Base-by-base conservation (phyloP, 2,329 filamentous ascomycete genomes). In the Stemphylium beticola region DNA sequence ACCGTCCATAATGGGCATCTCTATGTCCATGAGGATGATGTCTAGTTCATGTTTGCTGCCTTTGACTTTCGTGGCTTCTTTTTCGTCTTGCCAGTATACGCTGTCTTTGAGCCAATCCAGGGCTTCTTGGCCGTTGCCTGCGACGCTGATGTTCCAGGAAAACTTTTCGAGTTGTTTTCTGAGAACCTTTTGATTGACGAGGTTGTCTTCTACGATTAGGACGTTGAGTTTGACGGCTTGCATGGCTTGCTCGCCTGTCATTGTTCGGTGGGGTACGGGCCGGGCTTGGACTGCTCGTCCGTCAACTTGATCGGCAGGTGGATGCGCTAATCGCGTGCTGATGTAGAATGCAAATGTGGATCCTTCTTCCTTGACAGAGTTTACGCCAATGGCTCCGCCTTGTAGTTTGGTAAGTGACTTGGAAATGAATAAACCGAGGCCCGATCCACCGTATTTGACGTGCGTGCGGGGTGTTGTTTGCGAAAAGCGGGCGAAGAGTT, bases 281-380 rank as follows among this genome's bases (percentile, higher is more conserved):
- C 51, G 60, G 9, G 48, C 24, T 11, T 51, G 42, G 2, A 51
- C 29, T 10, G 46, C 24, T 8, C 34, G 49, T 7, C 45, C 46
- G 4, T 14, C 9, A 4, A 18, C 51, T 10, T 58, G 48, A 18
- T 53, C 39, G 39, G 45, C 33, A 9, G 64, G 60, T 36, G 55
- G 46, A 9, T 55, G 26, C 20, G 62, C 61, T 14, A 64, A 56
- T 7, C 71, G 60, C 1, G 62, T 62, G 32, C 63, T 64, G 64
- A 78, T 68, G 62, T 75, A 79, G 62, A 79, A 79, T 0, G 71
- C 75, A 32, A 79, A 79, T 0, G 71, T 77, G 11, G 72, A 75
- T 0, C 71, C 71, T 26, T 65, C 41, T 0, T 68, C 67, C 39
- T 72, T 68, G 17, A 58, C 60, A 0, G 76, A 77, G 2, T 60